Conservation (phyloP, 768 basidiomycete genomes). For the Auriculariales sp. region DNA sequence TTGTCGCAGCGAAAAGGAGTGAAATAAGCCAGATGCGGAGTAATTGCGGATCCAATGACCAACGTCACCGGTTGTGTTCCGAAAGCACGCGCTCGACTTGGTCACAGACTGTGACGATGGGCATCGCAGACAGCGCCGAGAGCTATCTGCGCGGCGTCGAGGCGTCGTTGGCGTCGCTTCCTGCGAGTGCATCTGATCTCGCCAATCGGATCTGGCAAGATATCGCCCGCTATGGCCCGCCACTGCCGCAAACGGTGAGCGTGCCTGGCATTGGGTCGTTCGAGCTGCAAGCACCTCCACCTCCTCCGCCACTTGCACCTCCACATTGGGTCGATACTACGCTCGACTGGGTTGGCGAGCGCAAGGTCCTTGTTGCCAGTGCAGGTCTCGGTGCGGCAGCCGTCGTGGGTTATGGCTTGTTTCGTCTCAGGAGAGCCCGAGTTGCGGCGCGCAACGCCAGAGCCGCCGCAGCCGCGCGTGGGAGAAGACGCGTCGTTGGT, state of each 20-base stretch:
- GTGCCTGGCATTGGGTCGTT: constrained; percentile 57
- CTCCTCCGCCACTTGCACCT: constrained; percentile 39
- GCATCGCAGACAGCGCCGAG: background rate
- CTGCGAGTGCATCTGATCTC: constrained; percentile 30
- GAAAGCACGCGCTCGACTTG: too few relatives aligned
- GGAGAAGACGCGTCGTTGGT: constrained; percentile 23
- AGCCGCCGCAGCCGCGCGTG: constrained; percentile 17
- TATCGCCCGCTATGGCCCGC: constrained; percentile 66
- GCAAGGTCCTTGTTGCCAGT: constrained; percentile 49
- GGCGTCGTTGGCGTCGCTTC: background rate
- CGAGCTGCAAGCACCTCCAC: constrained; percentile 44
- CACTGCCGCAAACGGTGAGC: constrained; percentile 26
- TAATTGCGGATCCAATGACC: too few relatives aligned
- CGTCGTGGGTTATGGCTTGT: constrained; percentile 38
- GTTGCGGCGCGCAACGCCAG: constrained; percentile 8
- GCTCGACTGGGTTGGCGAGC: constrained; percentile 34
- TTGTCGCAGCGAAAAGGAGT: too few relatives aligned
- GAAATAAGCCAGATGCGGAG: too few relatives aligned
- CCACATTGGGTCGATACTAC: constrained; percentile 32
- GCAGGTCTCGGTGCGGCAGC: constrained; percentile 31
- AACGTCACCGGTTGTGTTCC: too few relatives aligned
- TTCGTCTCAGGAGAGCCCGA: constrained; percentile 12
- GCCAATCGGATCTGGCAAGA: constrained; percentile 62
- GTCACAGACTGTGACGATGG: background rate
- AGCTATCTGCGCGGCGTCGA: background rate